Conservation (phyloP, 495 filamentous ascomycete genomes). For the Penicillium turbatum region DNA sequence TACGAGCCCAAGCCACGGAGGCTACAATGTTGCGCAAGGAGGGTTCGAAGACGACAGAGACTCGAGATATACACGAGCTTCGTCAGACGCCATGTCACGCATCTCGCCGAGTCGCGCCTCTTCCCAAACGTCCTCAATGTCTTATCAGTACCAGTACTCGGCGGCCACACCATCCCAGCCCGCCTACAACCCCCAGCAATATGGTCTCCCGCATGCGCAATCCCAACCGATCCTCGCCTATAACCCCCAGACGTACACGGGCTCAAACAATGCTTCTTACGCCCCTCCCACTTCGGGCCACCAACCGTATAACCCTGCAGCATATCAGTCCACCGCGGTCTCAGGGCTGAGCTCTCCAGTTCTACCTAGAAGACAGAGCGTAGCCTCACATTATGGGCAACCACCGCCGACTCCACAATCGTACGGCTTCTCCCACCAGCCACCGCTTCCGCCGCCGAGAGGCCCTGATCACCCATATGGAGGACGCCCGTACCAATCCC, state of each 20-base stretch:
- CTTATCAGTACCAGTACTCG: constrained; percentile 61
- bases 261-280: constrained; percentile 29
- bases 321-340: constrained; percentile 47
- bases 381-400: constrained; percentile 30
- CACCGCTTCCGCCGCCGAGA: constrained; percentile 45
- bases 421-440: constrained; percentile 32
- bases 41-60: constrained; percentile 39
- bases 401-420: constrained; percentile 33
- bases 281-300: constrained; percentile 33
- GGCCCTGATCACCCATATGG: constrained; percentile 47
- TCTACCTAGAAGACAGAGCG: constrained; percentile 31
- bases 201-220: constrained; percentile 59
- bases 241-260: constrained; percentile 43
- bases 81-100: constrained; percentile 33
- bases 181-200: constrained; percentile 81
- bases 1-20: constrained; percentile 13
- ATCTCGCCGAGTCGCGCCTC: constrained; percentile 45
- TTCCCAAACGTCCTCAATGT: constrained; percentile 43
- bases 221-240: constrained; percentile 41
- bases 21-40: constrained; percentile 24
- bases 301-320: constrained; percentile 71
- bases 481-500: constrained; percentile 29
- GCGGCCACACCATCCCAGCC: constrained; percentile 46
- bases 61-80: constrained; percentile 30
- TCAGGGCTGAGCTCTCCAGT: constrained; percentile 26